Evolutionary conservation across 2,329 filamentous ascomycete species (phyloP), one percentile per base, ranked within the genome.

Genomic region (Ophiostoma piceae): DNA sequence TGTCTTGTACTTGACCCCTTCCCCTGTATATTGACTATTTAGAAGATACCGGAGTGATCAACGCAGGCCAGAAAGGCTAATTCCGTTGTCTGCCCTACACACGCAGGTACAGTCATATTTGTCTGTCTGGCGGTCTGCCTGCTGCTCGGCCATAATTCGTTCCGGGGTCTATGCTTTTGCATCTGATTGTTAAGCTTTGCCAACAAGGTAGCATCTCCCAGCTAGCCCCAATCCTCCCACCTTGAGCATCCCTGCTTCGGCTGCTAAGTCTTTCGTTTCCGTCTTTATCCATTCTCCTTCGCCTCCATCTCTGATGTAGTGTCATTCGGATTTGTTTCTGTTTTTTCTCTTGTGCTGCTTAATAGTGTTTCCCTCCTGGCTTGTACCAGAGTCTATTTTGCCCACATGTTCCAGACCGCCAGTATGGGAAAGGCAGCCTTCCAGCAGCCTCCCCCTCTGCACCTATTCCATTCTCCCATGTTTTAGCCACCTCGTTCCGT

Each of bases 401-500:
- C 51, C n/a, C 22, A 26, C 8, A 26, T 57, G 22, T 57, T 29
- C 51, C 51, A 26, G 51, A 57, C 51, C 51, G 3, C 22, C 22
- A 22, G 51, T 57, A 26, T 57, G 16, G 22, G 22, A 7, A 57
- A 57, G 3, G 4, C 51, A 11, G 9, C 26, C 51, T 9, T 57
- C 8, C 22, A 26, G 11, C 1, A 41, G 3, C 39, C 39, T 14
- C 9, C 26, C 9, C 51, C 47, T 35, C 32, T 26, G 66, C 47
- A 41, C 7, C 39, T 43, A 39, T 47, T 68, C 67, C 39, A 41
- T 41, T 41, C 39, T n/a, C 68, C 47, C 51, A 26, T 66, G 76
- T 79, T 78, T 78, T 77, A 77, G 70, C 77, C 75, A 73, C 67
- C 69, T 66, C 72, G 73, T 73, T 76, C 75, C 75, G 73, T 74